A percentile compares a stretch with the other conserved stretches of the same genome.
Conservation (phyloP, 805 yeast species). For the Lachancea waltii region DNA sequence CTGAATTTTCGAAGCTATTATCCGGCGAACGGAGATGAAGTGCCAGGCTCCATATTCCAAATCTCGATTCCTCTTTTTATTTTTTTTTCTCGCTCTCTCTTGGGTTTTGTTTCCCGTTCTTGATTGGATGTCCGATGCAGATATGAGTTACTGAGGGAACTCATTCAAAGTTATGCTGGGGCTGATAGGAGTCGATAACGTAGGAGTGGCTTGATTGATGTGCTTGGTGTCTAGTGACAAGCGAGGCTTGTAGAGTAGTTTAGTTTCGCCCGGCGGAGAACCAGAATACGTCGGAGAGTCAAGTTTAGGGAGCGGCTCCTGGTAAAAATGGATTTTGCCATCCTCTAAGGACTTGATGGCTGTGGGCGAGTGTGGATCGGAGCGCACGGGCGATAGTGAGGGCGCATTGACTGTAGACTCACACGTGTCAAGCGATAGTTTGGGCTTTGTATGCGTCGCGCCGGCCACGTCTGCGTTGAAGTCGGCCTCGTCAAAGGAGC, state of each 20-base stretch:
- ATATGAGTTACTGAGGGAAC: slow-evolving; percentile 12
- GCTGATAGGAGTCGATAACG: slow-evolving; percentile 10
- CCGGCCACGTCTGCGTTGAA: neutral
- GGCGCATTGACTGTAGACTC: slow-evolving; percentile 8
- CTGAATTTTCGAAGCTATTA: too few species aligned
- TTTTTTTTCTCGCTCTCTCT: too few species aligned
- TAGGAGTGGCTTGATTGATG: neutral
- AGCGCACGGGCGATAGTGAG: slow-evolving; percentile 29
- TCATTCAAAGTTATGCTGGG: slow-evolving; percentile 22
- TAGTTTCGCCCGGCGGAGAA: slow-evolving; percentile 4
- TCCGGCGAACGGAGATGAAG: too few species aligned
- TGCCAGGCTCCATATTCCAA: too few species aligned
- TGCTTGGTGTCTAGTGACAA: slow-evolving; percentile 2
- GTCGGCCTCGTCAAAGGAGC: slow-evolving; percentile 9
- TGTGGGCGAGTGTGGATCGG: slow-evolving; percentile 27
- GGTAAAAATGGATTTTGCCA: slow-evolving; percentile 22
- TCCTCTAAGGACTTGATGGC: slow-evolving; percentile 22
- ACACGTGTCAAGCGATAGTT: slow-evolving; percentile 23
- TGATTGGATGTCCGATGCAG: too few species aligned
- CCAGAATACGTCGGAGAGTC: slow-evolving; percentile 1
- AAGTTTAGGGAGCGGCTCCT: slow-evolving; percentile 27
- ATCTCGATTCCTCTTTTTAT: too few species aligned
- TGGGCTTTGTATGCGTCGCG: slow-evolving; percentile 15
- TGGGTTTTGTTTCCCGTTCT: too few species aligned
- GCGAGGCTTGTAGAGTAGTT: slow-evolving; percentile 9